Evolutionary conservation across 805 yeast species (phyloP).

Genomic region (Candida piceae): DNA sequence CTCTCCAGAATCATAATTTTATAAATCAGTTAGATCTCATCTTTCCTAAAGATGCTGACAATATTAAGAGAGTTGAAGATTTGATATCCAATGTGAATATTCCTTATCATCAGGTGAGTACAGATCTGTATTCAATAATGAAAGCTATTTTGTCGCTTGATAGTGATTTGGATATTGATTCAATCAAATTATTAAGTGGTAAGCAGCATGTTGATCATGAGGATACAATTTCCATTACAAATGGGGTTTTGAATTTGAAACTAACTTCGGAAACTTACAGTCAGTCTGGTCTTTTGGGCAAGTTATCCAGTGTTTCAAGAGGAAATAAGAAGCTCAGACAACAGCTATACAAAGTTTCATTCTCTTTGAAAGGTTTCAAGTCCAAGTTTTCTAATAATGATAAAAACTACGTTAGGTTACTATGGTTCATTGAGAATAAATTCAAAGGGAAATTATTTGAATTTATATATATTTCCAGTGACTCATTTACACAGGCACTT

Average conservation of each 20-base stretch:
- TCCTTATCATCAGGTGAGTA: conserved; percentile 3
- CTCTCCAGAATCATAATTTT: conserved; percentile 24
- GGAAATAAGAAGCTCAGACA: conserved; percentile 19
- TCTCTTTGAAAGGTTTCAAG: conserved; percentile 15
- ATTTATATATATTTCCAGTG: not conserved
- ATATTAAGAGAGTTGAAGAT: conserved; percentile 1
- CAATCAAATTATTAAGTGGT: conserved; percentile 12
- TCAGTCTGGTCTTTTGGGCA: conserved; percentile 31
- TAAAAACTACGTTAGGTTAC: conserved; percentile 21
- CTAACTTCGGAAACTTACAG: conserved; percentile 28
- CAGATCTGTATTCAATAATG: conserved; percentile 9
- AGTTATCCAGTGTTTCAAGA: conserved; percentile 19
- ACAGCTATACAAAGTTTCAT: conserved; percentile 20
- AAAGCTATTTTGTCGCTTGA: conserved; percentile 2
- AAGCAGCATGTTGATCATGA: conserved; percentile 26
- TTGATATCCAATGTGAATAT: too few species aligned
- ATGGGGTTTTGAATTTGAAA: conserved; percentile 26
- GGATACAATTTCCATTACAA: conserved; percentile 26
- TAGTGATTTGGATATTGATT: not conserved
- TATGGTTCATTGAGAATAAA: conserved; percentile 30
- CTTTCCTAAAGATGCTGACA: conserved; percentile 5
- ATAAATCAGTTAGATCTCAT: conserved; percentile 22
- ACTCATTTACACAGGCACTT: not conserved
- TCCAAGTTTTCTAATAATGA: conserved; percentile 5
- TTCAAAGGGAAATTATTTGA: conserved; percentile 1